Evolutionary conservation across 2,329 filamentous ascomycete genomes (phyloP).

Genomic region (Colletotrichum chlorophyti): DNA sequence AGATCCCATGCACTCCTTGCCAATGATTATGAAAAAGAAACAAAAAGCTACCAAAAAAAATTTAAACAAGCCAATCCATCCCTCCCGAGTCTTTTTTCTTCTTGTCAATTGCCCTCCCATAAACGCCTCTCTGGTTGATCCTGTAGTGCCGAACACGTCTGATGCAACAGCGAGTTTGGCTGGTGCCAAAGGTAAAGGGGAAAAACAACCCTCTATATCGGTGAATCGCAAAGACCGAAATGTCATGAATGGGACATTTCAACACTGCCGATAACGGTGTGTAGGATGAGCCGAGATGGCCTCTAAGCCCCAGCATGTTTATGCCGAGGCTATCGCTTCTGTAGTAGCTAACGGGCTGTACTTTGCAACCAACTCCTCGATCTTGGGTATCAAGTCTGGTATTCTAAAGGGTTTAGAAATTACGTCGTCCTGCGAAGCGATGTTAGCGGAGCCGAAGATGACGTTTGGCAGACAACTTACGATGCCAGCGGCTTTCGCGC

Average conservation of each 20-base stretch:
- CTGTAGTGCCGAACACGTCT: not conserved
- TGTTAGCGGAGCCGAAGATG: not conserved
- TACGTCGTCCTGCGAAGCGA: constrained; percentile 65
- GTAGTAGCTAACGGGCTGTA: constrained; percentile 42
- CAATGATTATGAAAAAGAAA: too few relatives aligned
- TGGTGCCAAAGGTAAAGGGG: not conserved
- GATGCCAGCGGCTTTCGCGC: constrained; percentile 75
- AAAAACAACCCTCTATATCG: not conserved
- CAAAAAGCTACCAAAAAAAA: too few relatives aligned
- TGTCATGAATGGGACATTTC: too few relatives aligned
- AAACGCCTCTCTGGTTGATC: constrained; percentile 14
- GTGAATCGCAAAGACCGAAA: too few relatives aligned
- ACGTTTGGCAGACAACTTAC: constrained; percentile 51
- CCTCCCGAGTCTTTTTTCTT: constrained; percentile 14
- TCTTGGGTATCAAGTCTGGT: constrained; percentile 72
- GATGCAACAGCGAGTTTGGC: not conserved
- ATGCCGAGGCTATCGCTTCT: not conserved
- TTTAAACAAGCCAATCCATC: constrained; percentile 4
- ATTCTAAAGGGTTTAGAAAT: constrained; percentile 84
- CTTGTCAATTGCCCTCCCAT: not conserved
- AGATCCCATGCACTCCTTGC: not conserved
- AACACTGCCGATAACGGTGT: too few relatives aligned
- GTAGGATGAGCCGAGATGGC: too few relatives aligned
- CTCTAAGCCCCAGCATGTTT: constrained; percentile 1
- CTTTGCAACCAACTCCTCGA: constrained; percentile 61